These are phyloP conservation scores for Collybia sordida DNA, from an alignment of 768 basidiomycete species.

Conservation along the genomic window DNA sequence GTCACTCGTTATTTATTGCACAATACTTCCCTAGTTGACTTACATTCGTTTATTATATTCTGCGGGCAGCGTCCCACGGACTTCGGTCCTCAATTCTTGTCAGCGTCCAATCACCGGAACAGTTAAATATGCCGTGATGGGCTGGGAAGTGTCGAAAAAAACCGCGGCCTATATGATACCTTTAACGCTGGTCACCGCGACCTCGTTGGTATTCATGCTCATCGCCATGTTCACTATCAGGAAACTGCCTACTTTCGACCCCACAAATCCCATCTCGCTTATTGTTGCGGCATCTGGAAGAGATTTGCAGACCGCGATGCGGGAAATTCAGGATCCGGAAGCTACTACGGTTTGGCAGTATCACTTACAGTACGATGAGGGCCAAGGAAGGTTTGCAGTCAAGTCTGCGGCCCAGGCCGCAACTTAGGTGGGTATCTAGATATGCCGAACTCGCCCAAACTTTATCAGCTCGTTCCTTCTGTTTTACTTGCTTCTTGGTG, in stretches of 20 bases:
- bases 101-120: not conserved
- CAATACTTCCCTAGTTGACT: not conserved
- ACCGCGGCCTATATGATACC: constrained; percentile 19
- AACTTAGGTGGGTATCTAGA: too few relatives aligned
- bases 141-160: constrained; percentile 13
- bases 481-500: too few relatives aligned
- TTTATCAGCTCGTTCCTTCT: too few relatives aligned
- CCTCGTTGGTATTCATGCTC: constrained; percentile 15
- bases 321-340: too few relatives aligned
- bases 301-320: too few relatives aligned
- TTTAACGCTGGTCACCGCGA: constrained; percentile 18
- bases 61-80: constrained; percentile 5
- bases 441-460: too few relatives aligned
- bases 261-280: not conserved
- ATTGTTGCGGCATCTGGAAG: not conserved
- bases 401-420: too few relatives aligned
- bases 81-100: not conserved
- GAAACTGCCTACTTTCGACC: not conserved
- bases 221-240: constrained; percentile 7
- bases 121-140: constrained; percentile 8
- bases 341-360: too few relatives aligned
- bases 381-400: too few relatives aligned
- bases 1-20: not conserved
- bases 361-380: too few relatives aligned
- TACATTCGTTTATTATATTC: constrained; percentile 20